Base-by-base conservation (phyloP, 2,329 filamentous ascomycete genomes). In the Sclerotiophoma versabilis region DNA sequence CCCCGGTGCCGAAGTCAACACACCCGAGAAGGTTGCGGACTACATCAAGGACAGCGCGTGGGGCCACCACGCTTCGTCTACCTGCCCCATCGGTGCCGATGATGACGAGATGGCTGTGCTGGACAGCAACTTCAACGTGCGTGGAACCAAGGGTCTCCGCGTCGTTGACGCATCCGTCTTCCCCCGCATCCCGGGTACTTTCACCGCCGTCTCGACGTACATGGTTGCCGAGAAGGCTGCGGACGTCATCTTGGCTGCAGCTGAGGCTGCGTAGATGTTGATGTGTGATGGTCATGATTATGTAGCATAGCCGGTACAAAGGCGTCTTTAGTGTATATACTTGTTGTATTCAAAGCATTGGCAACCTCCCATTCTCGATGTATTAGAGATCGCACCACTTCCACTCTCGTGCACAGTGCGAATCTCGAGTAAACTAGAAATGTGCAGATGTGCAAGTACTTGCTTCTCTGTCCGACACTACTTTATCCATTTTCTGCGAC, bases 141-240 rank as follows among this genome's bases (percentile, higher is more conserved):
- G 76, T 6, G 84, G 83, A 2, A 78, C 84, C 2, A 73, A 76
- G 46, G 77, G 79, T 1, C 68, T 87, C n/a, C 74, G 84, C 2
- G 83, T 87, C 11, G 71, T 71, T n/a, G 72, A 73, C 55, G 72
- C 69, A 10, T 65, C 60, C 14, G 50, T 63, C 0, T 74, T 72
- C 50, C 65, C 69, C 3, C 65, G 64, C 34, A 71, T 73, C 22
- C 83, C 83, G 1, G 84, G 84, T 57, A 81, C 76, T 47, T 85
- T 82, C 61, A 77, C 81, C 22, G 76, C 79, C 4, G 66, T 81
- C 0, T 78, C 83, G 0, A 80, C 80, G 0, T 85, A 84, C 60
- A 83, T 87, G 70, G 75, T 84, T 5, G 79, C 78, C 1, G 84
- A 88, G 76, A 88, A 87, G 76, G 85, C 85, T 1, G 81, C 83